These are phyloP conservation scores for Xylaria telfairii DNA, from an alignment of 495 filamentous ascomycete genomes.

Conservation along the genomic window DNA sequence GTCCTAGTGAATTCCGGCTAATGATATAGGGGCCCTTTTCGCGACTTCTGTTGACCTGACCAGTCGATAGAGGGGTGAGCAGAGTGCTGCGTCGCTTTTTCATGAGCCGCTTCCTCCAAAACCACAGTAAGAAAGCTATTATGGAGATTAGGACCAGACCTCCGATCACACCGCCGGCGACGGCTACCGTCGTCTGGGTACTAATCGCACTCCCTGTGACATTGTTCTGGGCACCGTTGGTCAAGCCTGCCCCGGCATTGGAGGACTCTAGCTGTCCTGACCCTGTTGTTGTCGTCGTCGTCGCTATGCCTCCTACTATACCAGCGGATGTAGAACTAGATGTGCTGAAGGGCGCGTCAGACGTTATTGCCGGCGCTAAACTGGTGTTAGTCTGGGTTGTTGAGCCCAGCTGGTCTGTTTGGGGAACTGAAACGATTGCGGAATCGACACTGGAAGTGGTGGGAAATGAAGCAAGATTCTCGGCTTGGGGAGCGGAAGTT, in stretches of 20 bases:
- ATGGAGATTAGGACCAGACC: conserved; percentile 52
- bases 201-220: conserved; percentile 35
- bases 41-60: conserved; percentile 26
- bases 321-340: conserved; percentile 7
- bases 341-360: not conserved
- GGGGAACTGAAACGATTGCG: not conserved
- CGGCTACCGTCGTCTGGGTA: conserved; percentile 45
- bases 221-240: conserved; percentile 25
- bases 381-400: not conserved
- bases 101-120: conserved; percentile 49
- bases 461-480: not conserved
- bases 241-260: conserved; percentile 18
- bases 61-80: conserved; percentile 52
- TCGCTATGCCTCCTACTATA: conserved; percentile 10
- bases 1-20: conserved; percentile 48
- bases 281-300: conserved; percentile 23
- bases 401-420: not conserved
- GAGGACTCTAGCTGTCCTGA: conserved; percentile 25
- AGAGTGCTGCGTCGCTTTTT: conserved; percentile 50
- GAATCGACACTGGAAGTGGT: conserved; percentile 7
- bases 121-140: conserved; percentile 55
- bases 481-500: conserved; percentile 3
- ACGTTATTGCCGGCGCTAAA: conserved; percentile 22
- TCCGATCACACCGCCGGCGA: conserved; percentile 59
- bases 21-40: conserved; percentile 53